These are phyloP conservation scores for Tulasnella sp. DNA, from an alignment of 768 basidiomycete genomes.

Conservation along the genomic window DNA sequence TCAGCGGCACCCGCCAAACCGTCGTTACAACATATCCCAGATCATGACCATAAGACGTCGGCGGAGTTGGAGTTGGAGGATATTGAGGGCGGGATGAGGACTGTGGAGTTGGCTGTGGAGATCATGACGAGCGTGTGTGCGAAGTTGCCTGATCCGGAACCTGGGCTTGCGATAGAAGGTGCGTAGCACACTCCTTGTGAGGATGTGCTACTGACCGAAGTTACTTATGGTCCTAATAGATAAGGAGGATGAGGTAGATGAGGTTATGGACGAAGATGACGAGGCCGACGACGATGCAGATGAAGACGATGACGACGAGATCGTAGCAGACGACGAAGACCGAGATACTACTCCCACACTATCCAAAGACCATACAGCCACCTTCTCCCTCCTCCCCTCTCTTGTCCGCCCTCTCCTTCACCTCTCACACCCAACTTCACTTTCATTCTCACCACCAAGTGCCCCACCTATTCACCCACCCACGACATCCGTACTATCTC, in stretches of 20 bases:
- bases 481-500: constrained; percentile 73
- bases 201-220: constrained; percentile 15
- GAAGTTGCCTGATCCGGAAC: constrained; percentile 67
- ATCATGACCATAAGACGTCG: constrained; percentile 64
- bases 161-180: constrained; percentile 22
- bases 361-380: constrained; percentile 17
- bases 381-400: constrained; percentile 39
- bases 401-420: constrained; percentile 59
- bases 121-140: constrained; percentile 83
- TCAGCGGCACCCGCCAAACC: constrained; percentile 41
- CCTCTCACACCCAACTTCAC: constrained; percentile 60
- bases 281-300: constrained; percentile 34
- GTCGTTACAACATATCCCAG: constrained; percentile 42
- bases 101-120: constrained; percentile 75
- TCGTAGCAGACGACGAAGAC: constrained; percentile 26
- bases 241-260: constrained; percentile 24
- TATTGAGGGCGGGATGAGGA: constrained; percentile 60
- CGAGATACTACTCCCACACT: constrained; percentile 24
- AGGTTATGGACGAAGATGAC: constrained; percentile 21
- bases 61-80: constrained; percentile 61
- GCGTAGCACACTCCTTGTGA: constrained; percentile 18
- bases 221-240: constrained; percentile 10
- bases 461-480: constrained; percentile 73
- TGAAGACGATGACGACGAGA: constrained; percentile 32
- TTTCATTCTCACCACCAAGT: constrained; percentile 68